These are phyloP conservation scores for Acacia pycnantha DNA, from an alignment of 331 rosid genomes.

Conservation along the genomic window DNA sequence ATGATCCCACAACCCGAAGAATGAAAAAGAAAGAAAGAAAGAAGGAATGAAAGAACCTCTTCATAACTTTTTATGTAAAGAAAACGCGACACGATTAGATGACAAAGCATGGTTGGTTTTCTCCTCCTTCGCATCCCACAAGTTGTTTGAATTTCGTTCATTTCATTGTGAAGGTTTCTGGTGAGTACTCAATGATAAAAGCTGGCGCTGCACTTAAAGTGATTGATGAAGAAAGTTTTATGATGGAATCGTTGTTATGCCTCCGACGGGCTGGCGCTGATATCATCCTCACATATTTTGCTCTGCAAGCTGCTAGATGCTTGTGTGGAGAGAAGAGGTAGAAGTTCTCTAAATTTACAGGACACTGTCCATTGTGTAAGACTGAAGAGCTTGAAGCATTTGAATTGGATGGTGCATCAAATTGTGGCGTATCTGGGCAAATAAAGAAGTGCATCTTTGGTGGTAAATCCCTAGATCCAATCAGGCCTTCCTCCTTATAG, in stretches of 20 bases:
- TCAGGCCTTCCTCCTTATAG: not conserved
- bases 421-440: not conserved
- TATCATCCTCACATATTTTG: constrained; percentile 85
- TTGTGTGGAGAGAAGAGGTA: constrained; percentile 85
- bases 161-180: constrained; percentile 67
- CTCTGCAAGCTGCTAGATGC: constrained; percentile 78
- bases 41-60: not conserved
- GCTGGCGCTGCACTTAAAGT: constrained; percentile 83
- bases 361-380: constrained; percentile 4
- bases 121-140: not conserved
- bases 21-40: too few species aligned
- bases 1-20: not conserved
- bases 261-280: constrained; percentile 96
- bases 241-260: constrained; percentile 93
- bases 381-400: constrained; percentile 19
- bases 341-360: constrained; percentile 15
- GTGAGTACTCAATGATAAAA: constrained; percentile 94
- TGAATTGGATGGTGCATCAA: not conserved
- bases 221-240: constrained; percentile 90
- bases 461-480: not conserved
- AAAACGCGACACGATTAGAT: not conserved
- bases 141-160: constrained; percentile 4
- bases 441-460: not conserved
- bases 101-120: not conserved
- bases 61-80: not conserved